These are phyloP conservation scores for Hippophae tibetana DNA, from an alignment of 306 rosid genomes.

Conservation along the genomic window DNA sequence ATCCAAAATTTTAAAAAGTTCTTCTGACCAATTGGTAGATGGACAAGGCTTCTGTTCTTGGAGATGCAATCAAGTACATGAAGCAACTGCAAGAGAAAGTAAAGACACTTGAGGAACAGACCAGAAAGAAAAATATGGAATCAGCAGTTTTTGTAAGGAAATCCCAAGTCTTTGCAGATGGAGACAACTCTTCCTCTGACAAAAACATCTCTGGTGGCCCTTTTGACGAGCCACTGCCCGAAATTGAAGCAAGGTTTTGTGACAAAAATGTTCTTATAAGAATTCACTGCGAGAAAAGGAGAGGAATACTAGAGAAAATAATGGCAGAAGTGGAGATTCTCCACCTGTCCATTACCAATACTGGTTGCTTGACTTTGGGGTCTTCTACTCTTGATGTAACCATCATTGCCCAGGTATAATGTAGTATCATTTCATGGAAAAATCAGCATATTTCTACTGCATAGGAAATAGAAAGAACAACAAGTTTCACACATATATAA, in stretches of 20 bases:
- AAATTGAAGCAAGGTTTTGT: conserved; percentile 75
- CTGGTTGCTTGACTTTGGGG: conserved; percentile 66
- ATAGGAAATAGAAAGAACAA: too few relatives aligned
- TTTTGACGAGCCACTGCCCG: conserved; percentile 51
- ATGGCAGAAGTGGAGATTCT: conserved; percentile 60
- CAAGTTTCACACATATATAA: too few relatives aligned
- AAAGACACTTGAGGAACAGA: conserved; percentile 67
- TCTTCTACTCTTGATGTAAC: conserved; percentile 69
- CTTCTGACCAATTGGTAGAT: conserved; percentile 33
- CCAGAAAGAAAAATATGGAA: conserved; percentile 46
- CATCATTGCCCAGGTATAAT: conserved; percentile 65
- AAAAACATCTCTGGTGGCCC: conserved; percentile 12
- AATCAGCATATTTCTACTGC: too few relatives aligned
- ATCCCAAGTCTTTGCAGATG: conserved; percentile 38
- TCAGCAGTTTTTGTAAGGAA: conserved; percentile 68
- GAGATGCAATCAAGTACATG: conserved; percentile 82
- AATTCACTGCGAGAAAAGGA: conserved; percentile 72
- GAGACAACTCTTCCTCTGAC: conserved; percentile 29
- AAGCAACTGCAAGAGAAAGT: conserved; percentile 78
- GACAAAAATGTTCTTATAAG: conserved; percentile 75
- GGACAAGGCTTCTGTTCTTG: conserved; percentile 99
- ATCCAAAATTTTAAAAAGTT: neutral
- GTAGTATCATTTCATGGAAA: too few relatives aligned
- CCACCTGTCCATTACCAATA: conserved; percentile 53
- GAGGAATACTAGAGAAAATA: conserved; percentile 55